Base-by-base conservation (phyloP, 1,284 basidiomycete genomes). In the Chiua sp. region DNA sequence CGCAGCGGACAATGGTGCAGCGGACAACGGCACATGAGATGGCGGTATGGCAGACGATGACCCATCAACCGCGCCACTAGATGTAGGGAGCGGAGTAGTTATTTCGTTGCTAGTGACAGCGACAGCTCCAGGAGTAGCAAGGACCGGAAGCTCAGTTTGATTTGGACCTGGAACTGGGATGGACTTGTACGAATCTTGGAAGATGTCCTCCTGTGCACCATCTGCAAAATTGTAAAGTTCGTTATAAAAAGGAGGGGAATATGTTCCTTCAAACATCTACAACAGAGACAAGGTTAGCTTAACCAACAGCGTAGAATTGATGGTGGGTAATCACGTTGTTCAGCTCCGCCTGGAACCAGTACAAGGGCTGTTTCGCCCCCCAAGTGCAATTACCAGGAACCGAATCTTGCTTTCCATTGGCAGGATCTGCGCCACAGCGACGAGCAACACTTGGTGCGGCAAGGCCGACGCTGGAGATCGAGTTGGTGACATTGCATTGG, bases 321-420 rank as follows among this genome's bases (percentile, higher is more conserved):
- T 33, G 26, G 53, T 32, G 7, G 33, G 51, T 18, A 53, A 78
- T 47, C 52, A 85, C 84, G 62, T 86, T 89, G 72, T 87, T 88
- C 22, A 77, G 63, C 64, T 88, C 85, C 0, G 67, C 67, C 68
- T 90, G 86, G 68, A 80, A 80, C 88, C 88, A 90, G 68, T 89
- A 90, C 51, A 88, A 75, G 0, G 87, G 86, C 53, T 80, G 77
- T 68, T 89, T 88, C 22, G 88, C 81, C 28, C 88, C 88, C 62
- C 83, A 82, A 6, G 87, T 90, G 73, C 88, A 90, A 70, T 91
- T 91, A 16, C 78, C 81, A 2, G 81, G 82, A n/a, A 75, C 75
- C 1, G 80, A 75, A 22, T 78, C 65, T 3, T 72, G 63, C 58
- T 76, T 79, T 35, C 75, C 68, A 59, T 80, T 79, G 2, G 67